Conservation (phyloP, 805 yeast genomes). For the Ascoidea asiatica region DNA sequence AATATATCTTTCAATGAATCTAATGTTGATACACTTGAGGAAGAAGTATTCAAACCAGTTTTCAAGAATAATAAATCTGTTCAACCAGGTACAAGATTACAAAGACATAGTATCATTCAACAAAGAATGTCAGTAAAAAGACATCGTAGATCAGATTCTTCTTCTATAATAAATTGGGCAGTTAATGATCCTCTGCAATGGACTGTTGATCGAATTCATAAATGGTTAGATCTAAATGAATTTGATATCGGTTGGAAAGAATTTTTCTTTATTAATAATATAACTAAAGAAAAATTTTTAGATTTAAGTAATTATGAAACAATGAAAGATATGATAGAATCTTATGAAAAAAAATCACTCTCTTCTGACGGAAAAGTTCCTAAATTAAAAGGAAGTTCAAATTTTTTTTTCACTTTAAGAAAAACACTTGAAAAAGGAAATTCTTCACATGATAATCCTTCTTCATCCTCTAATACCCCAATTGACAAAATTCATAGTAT, state of each 20-base stretch:
- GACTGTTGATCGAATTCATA: conserved; percentile 52
- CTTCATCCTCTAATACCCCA: not conserved
- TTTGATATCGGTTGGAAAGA: conserved; percentile 69
- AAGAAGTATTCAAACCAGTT: too few relatives aligned
- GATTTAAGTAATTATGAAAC: conserved; percentile 56
- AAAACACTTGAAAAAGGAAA: conserved; percentile 8
- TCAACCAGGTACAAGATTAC: not conserved
- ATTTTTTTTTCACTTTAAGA: conserved; percentile 10
- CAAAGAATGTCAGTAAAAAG: conserved; percentile 3
- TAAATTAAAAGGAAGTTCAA: not conserved
- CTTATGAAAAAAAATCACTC: too few relatives aligned
- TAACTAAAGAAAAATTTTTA: conserved; percentile 52
- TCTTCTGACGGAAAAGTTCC: too few relatives aligned
- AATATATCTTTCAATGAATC: too few relatives aligned
- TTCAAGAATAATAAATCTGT: too few relatives aligned
- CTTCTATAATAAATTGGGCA: conserved; percentile 25
- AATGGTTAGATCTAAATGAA: conserved; percentile 56
- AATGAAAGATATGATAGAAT: conserved; percentile 20
- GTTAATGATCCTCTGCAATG: conserved; percentile 48
- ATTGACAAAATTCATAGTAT: not conserved
- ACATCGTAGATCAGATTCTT: conserved; percentile 5
- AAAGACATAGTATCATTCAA: not conserved
- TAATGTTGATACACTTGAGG: too few relatives aligned
- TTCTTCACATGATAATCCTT: not conserved
- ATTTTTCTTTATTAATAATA: conserved; percentile 40